Evolutionary conservation across 805 yeast genomes (phyloP), one percentile per base, ranked within the genome.

Genomic region (Komagataella pastoris): DNA sequence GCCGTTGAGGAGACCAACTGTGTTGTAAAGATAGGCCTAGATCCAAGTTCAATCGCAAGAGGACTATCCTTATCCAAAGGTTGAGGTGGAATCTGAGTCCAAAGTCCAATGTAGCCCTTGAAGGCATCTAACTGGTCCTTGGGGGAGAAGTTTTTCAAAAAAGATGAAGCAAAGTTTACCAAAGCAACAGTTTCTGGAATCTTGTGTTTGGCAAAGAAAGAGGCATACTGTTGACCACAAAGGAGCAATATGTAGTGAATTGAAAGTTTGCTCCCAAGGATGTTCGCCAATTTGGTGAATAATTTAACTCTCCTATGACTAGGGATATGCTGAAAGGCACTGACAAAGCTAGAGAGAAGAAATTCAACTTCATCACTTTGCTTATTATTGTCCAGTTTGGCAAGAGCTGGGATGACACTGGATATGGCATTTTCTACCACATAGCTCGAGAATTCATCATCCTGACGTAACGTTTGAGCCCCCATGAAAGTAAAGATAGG

Each of bases 401-500:
- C 80, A 54, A 91, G 74, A 0, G 97, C 97, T 4, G 99, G 98
- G 43, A 93, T 82, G 49, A 93, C 97, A 59, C 85, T 83, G 19
- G 85, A 70, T 49, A 93, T 84, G 1, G 99, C 91, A 63, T 88
- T 93, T 61, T 89, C 95, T 55, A 93, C 88, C 47, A 90, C 97
- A 57, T 86, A 86, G 36, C 85, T 85, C 0, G 97, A 88, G 61
- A 87, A 91, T 63, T 88, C 97, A 65, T 93, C 98, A 65, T 93
- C 99, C 68, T 93, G 97, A 61, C 96, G 83, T 50, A 93, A 79
- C 12, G 97, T 90, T 61, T 89, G 95, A 10, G 98, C 96, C 54
- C 99, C 99, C 98, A 93, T 93, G 60, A 93, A 93, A 1, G 99
- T 93, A 72, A 93, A 93, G 50, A 93, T 91, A n/a, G 99, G 99